Evolutionary conservation across 345 rosid genomes (phyloP).

Genomic region (Firmiana major): DNA sequence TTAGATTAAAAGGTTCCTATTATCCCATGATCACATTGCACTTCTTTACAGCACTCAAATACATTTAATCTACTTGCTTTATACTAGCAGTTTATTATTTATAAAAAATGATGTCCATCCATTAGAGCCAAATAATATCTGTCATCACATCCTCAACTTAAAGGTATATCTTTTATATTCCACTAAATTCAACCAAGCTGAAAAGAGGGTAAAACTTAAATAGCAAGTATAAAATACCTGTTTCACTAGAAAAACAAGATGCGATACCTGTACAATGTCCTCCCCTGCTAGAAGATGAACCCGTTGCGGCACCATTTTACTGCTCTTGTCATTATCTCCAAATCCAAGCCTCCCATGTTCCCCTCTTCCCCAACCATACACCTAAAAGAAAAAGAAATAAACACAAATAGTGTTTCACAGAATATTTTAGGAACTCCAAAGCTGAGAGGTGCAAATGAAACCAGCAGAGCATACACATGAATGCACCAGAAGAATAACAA

Average conservation of each 20-base stretch:
- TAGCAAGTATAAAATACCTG: constrained; percentile 21
- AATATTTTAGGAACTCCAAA: not conserved
- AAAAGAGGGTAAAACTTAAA: not conserved
- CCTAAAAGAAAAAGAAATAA: constrained; percentile 40
- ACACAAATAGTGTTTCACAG: not conserved
- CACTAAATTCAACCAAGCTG: not conserved
- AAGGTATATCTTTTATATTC: not conserved
- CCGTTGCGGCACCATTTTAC: constrained; percentile 96
- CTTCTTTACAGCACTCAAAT: not conserved
- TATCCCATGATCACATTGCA: not conserved
- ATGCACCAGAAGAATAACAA: not conserved
- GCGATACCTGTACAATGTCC: constrained; percentile 58
- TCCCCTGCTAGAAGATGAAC: constrained; percentile 83
- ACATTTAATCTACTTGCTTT: not conserved
- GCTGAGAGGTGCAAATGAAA: not conserved
- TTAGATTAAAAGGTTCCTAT: not conserved
- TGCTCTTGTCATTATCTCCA: constrained; percentile 97
- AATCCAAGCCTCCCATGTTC: constrained; percentile 99
- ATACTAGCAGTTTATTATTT: not conserved
- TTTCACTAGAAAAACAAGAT: not conserved
- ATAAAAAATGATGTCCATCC: not conserved
- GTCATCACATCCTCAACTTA: not conserved
- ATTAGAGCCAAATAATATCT: not conserved
- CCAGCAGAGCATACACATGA: not conserved
- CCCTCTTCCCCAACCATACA: constrained; percentile 98